Evolutionary conservation across 2,329 filamentous ascomycete genomes (phyloP).

Genomic region (Westerdykella sp.): DNA sequence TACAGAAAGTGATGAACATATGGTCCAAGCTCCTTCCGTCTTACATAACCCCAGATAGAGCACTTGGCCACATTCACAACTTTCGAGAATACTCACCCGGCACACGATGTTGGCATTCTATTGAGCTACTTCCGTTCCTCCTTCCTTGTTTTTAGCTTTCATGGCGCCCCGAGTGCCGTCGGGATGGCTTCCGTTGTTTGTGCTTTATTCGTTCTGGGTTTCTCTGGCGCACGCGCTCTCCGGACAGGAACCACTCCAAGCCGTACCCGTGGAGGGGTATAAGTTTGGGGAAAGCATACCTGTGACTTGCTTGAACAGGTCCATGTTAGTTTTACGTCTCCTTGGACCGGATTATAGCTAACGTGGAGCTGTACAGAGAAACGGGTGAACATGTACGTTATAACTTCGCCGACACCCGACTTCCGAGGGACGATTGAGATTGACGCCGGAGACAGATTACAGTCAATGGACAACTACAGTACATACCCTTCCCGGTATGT

Average conservation of each 20-base stretch:
- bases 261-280: slow-evolving; percentile 34
- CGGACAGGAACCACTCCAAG: slow-evolving; percentile 38
- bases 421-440: neutral
- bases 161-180: neutral
- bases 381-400: slow-evolving; percentile 67
- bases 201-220: slow-evolving; percentile 25
- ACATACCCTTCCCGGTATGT: slow-evolving; percentile 84
- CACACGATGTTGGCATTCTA: neutral
- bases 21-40: neutral
- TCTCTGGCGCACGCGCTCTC: slow-evolving; percentile 36
- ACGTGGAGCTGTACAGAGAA: slow-evolving; percentile 50
- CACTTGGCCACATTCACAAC: neutral
- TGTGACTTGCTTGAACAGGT: slow-evolving; percentile 48
- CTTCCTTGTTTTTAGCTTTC: neutral
- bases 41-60: neutral
- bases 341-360: neutral
- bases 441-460: slow-evolving; percentile 50
- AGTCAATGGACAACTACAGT: slow-evolving; percentile 75
- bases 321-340: slow-evolving; percentile 38
- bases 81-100: neutral
- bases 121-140: too few relatives aligned
- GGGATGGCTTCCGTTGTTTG: slow-evolving; percentile 20
- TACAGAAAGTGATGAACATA: neutral
- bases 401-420: slow-evolving; percentile 10
- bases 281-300: slow-evolving; percentile 46